Evolutionary conservation across 1,284 basidiomycete species (phyloP), one percentile per base, ranked within the genome.

Genomic region (Marasmius oreades): DNA sequence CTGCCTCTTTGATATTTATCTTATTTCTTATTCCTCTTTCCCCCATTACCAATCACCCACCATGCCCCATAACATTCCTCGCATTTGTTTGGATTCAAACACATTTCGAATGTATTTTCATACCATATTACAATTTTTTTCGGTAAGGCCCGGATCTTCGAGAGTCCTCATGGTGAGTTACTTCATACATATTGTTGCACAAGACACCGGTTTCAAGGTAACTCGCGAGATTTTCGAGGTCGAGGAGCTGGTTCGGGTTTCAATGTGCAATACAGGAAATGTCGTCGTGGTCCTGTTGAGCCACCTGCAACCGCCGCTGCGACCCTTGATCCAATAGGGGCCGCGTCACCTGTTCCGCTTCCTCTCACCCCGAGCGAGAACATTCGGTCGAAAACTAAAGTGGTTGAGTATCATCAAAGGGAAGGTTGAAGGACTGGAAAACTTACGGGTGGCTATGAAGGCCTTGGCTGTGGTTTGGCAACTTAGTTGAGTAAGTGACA

Each of bases 391-490:
- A 95, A 95, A 28, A 95, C 92, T 94, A 61, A 20, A 42, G 55
- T 23, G 50, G 53, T 42, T 22, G 51, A 51, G 23, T 18, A 33
- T 45, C 58, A 34, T 51, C 10, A 47, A 34, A 58, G 36, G 18
- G 8, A n/a, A 47, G 51, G 5, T 42, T 26, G 39, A 11, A 34
- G n/a, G 50, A 54, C 36, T 34, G 31, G 22, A 16, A 31, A 2
- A 77, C 88, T 63, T 66, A 94, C 93, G 72, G 24, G 88, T 90
- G 16, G 88, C 88, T 39, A 89, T 84, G 70, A 94, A 95, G 2
- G 88, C 84, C 67, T 92, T 93, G 11, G 93, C 93, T 45, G 86
- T 88, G 16, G 81, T 85, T 67, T 95, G 93, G 70, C 93, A 95
- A n/a, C 81, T 79, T 26, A 93, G 86, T 64, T 93, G 91, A 0